Conservation (phyloP, 1,284 basidiomycete species). For the Rugosomyces carneus region DNA sequence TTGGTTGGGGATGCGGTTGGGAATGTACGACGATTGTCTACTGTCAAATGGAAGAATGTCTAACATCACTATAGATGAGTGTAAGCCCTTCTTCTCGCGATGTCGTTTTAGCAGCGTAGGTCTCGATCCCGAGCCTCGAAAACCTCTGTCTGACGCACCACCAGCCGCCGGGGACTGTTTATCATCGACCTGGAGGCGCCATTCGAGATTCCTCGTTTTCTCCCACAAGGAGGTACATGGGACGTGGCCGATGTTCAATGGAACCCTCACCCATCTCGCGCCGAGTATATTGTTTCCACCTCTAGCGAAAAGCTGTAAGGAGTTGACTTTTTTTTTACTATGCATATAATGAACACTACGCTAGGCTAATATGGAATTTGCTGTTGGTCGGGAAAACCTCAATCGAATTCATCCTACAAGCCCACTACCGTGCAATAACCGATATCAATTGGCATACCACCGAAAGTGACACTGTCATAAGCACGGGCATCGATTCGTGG, state of each 20-base stretch:
- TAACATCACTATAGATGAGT: constrained; percentile 53
- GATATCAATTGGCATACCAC: constrained; percentile 94
- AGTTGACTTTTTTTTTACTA: constrained; percentile 8
- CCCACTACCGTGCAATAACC: constrained; percentile 89
- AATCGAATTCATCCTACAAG: constrained; percentile 77
- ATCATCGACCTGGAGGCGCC: constrained; percentile 92
- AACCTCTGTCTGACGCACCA: constrained; percentile 2
- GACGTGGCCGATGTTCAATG: constrained; percentile 96
- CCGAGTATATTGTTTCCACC: constrained; percentile 92
- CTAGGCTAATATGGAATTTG: constrained; percentile 90
- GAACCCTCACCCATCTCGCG: constrained; percentile 85
- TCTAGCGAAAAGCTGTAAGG: constrained; percentile 93
- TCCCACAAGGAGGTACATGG: constrained; percentile 95
- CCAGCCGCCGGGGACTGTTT: constrained; percentile 80
- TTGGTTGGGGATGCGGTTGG: constrained; percentile 77
- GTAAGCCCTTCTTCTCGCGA: constrained; percentile 77
- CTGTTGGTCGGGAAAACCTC: constrained; percentile 61
- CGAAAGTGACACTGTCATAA: constrained; percentile 72
- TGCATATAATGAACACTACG: background rate
- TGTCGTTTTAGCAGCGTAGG: constrained; percentile 74
- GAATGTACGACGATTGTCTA: constrained; percentile 47
- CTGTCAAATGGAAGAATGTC: background rate
- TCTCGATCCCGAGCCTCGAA: constrained; percentile 8
- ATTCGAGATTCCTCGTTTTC: constrained; percentile 82
- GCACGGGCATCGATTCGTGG: constrained; percentile 78